Conservation (phyloP, 2,329 filamentous ascomycete genomes). For the Aspergillus aculeatinus region DNA sequence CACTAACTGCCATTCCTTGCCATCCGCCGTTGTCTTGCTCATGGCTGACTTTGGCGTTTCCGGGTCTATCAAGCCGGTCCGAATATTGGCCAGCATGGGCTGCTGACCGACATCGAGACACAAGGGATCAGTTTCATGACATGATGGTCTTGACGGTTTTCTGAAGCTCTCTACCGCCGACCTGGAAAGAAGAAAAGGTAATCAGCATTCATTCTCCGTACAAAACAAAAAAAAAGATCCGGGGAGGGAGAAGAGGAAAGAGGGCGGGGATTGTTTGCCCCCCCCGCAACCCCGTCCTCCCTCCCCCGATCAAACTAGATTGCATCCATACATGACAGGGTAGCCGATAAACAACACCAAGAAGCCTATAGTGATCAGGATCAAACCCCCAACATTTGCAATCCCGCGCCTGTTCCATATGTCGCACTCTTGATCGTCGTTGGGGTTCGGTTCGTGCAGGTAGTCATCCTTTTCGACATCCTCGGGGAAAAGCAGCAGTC, state of each 20-base stretch:
- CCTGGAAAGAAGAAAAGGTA: constrained; percentile 36
- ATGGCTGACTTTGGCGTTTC: constrained; percentile 61
- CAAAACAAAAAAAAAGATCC: not conserved
- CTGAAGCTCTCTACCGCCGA: constrained; percentile 55
- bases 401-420: constrained; percentile 65
- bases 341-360: constrained; percentile 68
- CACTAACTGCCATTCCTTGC: constrained; percentile 62
- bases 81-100: constrained; percentile 59
- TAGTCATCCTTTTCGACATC: constrained; percentile 74
- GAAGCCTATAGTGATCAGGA: constrained; percentile 60
- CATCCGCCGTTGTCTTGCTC: constrained; percentile 58
- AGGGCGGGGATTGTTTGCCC: not conserved
- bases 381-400: constrained; percentile 63
- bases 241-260: no score
- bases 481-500: constrained; percentile 66
- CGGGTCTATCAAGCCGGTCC: constrained; percentile 63
- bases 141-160: constrained; percentile 31
- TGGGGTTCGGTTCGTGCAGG: constrained; percentile 68
- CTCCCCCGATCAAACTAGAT: not conserved
- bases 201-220: not conserved
- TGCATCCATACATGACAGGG: constrained; percentile 61
- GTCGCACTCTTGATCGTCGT: constrained; percentile 62
- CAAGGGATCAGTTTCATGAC: constrained; percentile 41
- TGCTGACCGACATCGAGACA: constrained; percentile 53
- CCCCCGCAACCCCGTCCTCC: no score